These are phyloP conservation scores for Cucurbita ficifolia DNA, from an alignment of 306 rosid genomes.

Conservation along the genomic window DNA sequence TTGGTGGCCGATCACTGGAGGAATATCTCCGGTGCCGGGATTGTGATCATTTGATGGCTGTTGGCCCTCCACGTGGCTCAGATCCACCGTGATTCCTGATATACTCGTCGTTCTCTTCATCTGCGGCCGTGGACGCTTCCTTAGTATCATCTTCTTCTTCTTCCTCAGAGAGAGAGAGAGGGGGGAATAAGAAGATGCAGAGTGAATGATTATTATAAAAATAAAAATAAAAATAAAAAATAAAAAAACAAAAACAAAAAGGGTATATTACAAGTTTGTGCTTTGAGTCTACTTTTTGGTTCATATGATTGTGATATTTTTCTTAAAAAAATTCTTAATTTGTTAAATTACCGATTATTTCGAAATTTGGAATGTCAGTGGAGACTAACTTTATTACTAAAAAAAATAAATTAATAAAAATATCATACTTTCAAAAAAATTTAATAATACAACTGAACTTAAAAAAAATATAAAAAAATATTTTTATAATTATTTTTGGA, in stretches of 20 bases:
- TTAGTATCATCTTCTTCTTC: slow-evolving; percentile 29
- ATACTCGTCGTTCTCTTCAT: slow-evolving; percentile 60
- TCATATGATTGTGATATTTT: no score
- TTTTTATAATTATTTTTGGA: no score
- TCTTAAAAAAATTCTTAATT: no score
- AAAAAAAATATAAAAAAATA: no score
- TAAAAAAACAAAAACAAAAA: not conserved
- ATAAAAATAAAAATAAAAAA: not conserved
- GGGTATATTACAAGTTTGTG: not conserved
- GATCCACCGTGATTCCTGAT: slow-evolving; percentile 36
- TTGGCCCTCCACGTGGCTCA: slow-evolving; percentile 7
- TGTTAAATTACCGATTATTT: no score
- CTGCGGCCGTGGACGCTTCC: slow-evolving; percentile 48
- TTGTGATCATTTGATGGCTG: slow-evolving; percentile 10
- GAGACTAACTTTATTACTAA: no score
- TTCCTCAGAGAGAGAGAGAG: not conserved
- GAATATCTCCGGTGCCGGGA: not conserved
- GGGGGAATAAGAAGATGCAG: slow-evolving; percentile 28
- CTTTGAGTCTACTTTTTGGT: not conserved
- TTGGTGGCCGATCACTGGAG: not conserved
- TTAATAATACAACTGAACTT: no score
- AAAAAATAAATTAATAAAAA: no score
- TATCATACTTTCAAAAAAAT: no score
- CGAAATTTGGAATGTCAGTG: no score
- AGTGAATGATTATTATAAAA: slow-evolving; percentile 1